Base-by-base conservation (phyloP, 1,284 basidiomycete genomes). In the Calocybe gambosa region DNA sequence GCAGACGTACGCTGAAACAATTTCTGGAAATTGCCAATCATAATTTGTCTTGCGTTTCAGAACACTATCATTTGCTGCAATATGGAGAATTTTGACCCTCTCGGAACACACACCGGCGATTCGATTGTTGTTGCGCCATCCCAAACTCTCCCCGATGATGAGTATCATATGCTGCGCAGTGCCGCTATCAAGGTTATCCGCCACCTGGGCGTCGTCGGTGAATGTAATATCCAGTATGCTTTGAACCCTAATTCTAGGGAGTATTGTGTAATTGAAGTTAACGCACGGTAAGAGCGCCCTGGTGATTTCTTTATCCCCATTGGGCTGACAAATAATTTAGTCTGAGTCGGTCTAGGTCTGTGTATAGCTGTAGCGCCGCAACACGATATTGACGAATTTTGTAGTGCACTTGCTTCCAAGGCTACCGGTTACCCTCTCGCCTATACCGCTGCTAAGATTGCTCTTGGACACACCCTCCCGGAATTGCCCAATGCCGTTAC, bases 71-170 rank as follows among this genome's bases (percentile, higher is more conserved):
- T 94, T 59, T 94, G 92, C 70, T 95, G 92, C 69, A 94, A 94
- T 67, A 93, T 93, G 90, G 90, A 96, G 70, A 99, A 99, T 72
- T 99, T 99, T 58, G 96, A 99, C 64, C 96, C 96, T 16, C 85
- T 99, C 51, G 96, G 96, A 55, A 98, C 93, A 35, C 96, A 99
- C 68, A 99, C 96, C n/a, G 96, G 96, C 61, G 96, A 99, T 67
- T 99, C 95, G n/a, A 99, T 99, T 61, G 96, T 99, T 62, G 93
- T 99, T 37, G 96, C 96, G 3, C 96, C 96, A 1, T 97, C 93
- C 3, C 96, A 99, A 67, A 99, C 96, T 1, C 74, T 99, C 13
- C 91, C 94, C 29, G 96, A 99, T 61, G 89, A 92, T 63, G 93
- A 97, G 64, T 99, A 99, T 70, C 94, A 99, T 71, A 99, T 99